Conservation (phyloP, 345 rosid species). For the Nephelium lappaceum region DNA sequence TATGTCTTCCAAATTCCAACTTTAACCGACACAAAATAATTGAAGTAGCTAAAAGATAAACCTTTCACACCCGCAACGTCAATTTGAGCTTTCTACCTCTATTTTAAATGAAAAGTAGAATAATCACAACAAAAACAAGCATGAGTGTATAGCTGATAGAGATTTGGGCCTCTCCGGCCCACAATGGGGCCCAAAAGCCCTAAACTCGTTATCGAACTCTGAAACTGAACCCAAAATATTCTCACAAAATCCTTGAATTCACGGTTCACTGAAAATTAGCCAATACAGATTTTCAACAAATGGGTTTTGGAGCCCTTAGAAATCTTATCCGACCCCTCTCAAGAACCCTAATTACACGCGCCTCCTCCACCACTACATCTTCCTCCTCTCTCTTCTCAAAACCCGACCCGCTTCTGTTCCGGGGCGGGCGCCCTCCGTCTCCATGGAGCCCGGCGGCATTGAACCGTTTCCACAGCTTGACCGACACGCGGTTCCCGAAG, state of each 20-base stretch:
- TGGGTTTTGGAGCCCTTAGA: slow-evolving; percentile 60
- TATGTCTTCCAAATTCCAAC: too few species aligned
- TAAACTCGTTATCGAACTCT: neutral
- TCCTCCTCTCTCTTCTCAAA: slow-evolving; percentile 25
- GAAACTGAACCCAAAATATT: too few species aligned
- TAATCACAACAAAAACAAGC: too few species aligned
- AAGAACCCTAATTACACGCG: slow-evolving; percentile 44
- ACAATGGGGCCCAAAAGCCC: neutral
- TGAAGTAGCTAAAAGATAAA: too few species aligned
- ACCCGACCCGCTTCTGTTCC: slow-evolving; percentile 26
- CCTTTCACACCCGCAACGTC: too few species aligned
- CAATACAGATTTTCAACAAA: neutral
- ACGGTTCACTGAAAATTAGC: neutral
- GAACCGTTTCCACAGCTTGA: slow-evolving; percentile 54
- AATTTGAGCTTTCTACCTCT: too few species aligned
- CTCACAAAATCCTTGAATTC: neutral
- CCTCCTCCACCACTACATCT: slow-evolving; percentile 24
- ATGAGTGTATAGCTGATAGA: too few species aligned
- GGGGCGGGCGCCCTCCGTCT: slow-evolving; percentile 22
- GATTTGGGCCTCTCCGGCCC: neutral
- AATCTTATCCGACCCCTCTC: slow-evolving; percentile 49
- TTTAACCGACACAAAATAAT: too few species aligned
- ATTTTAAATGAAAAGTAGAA: too few species aligned
- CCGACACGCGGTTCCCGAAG: slow-evolving; percentile 73
- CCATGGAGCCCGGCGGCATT: slow-evolving; percentile 42